Evolutionary conservation across 2,329 filamentous ascomycete species (phyloP).

Genomic region (Incumbomyces lentus): DNA sequence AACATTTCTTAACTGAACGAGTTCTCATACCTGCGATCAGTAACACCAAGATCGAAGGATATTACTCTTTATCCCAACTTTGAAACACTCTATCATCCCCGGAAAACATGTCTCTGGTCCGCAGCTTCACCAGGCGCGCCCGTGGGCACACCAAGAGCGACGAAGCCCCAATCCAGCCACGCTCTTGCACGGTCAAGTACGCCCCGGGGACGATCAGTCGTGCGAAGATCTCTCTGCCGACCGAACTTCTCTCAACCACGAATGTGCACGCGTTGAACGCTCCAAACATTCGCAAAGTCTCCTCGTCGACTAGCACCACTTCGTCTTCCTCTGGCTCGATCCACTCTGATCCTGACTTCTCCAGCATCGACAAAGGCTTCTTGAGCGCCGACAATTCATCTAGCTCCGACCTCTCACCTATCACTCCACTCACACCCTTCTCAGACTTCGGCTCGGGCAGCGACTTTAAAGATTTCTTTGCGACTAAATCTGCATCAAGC

Average conservation of each 20-base stretch:
- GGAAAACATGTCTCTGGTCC: constrained; percentile 26
- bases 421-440: constrained; percentile 39
- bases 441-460: constrained; percentile 35
- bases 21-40: neutral
- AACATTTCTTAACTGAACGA: too few relatives aligned
- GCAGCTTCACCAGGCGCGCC: constrained; percentile 40
- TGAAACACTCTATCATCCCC: neutral
- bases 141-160: constrained; percentile 30
- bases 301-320: constrained; percentile 42
- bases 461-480: constrained; percentile 45
- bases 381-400: constrained; percentile 36
- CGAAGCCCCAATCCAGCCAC: constrained; percentile 33
- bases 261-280: constrained; percentile 95
- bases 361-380: constrained; percentile 37
- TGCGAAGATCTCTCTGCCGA: constrained; percentile 65
- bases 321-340: constrained; percentile 47
- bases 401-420: constrained; percentile 25
- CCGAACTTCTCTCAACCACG: constrained; percentile 83
- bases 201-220: constrained; percentile 36
- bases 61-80: too few relatives aligned
- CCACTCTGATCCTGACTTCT: constrained; percentile 56
- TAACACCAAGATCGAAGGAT: neutral
- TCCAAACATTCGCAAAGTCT: constrained; percentile 56
- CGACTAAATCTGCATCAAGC: constrained; percentile 57
- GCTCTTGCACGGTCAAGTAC: constrained; percentile 35